phyloP scores from a whole-genome alignment of 441 rosid genomes.

The Erodium chrysanthum region DNA sequence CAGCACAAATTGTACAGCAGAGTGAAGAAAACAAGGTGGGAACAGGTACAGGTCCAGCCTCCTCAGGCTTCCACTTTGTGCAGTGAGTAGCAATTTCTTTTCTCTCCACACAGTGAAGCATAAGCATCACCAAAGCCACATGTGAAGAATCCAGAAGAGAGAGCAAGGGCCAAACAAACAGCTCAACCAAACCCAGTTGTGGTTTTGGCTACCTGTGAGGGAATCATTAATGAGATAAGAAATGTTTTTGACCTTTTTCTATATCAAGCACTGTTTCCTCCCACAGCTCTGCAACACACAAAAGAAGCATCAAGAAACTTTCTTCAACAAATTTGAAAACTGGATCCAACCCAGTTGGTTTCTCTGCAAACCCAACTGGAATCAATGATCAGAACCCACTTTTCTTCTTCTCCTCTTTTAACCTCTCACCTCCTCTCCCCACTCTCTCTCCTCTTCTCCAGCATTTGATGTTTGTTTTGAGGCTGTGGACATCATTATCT shows the following conservation, averaged over 20 bases:
- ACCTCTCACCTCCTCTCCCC: constrained; percentile 14
- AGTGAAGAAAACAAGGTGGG: constrained; percentile 23
- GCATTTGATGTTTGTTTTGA: constrained; percentile 27
- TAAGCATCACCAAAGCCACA: constrained; percentile 11
- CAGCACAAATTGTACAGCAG: constrained; percentile 11
- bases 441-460: constrained; percentile 21
- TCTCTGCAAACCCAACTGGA: constrained; percentile 41
- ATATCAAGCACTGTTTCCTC: constrained; percentile 19
- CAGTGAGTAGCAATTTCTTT: constrained; percentile 24
- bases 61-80: constrained; percentile 22
- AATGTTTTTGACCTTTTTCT: constrained; percentile 30
- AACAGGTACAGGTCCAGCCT: constrained; percentile 20
- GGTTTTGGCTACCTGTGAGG: constrained; percentile 34
- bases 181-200: constrained; percentile 36
- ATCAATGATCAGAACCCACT: constrained; percentile 37
- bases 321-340: constrained; percentile 17
- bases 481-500: constrained; percentile 59
- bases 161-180: constrained; percentile 30
- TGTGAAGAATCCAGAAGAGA: constrained; percentile 21
- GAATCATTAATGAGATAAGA: constrained; percentile 44
- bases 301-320: constrained; percentile 40
- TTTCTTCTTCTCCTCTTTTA: constrained; percentile 13
- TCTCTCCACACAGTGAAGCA: constrained; percentile 18
- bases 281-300: constrained; percentile 27
- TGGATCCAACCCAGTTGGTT: constrained; percentile 37